Conservation (phyloP, 164 flowering plant genomes). For the Saururus chinensis region DNA sequence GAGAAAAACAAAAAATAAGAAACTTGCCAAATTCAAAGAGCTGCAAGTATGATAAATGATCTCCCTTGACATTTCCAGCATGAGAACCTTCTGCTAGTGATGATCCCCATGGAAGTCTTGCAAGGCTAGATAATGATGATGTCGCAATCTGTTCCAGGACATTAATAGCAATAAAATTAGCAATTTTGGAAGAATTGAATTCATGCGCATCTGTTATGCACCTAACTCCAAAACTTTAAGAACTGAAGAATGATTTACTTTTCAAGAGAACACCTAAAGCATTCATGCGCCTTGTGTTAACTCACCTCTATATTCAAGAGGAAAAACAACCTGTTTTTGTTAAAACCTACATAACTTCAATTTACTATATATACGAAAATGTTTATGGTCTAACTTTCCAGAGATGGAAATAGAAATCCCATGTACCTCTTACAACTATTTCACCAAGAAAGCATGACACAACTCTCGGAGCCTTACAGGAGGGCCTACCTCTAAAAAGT, state of each 20-base stretch:
- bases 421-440: no score
- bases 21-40: slow-evolving; percentile 64
- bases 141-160: slow-evolving; percentile 34
- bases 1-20: not conserved
- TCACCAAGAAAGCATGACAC: no score
- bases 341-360: no score
- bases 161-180: not conserved
- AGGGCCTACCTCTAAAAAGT: slow-evolving; percentile 32
- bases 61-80: slow-evolving; percentile 11
- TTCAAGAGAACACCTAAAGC: no score
- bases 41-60: slow-evolving; percentile 35
- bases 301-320: no score
- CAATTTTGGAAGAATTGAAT: not conserved
- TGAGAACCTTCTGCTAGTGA: slow-evolving; percentile 15
- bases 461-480: no score
- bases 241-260: not conserved
- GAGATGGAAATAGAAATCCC: no score
- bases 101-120: slow-evolving; percentile 76
- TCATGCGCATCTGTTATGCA: no score
- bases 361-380: no score
- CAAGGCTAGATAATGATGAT: slow-evolving; percentile 50
- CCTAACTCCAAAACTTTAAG: not conserved
- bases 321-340: no score
- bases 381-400: no score
- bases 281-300: no score